phyloP scores from a whole-genome alignment of 1,139 yeast genomes.

The Geotrichum restrictum region DNA sequence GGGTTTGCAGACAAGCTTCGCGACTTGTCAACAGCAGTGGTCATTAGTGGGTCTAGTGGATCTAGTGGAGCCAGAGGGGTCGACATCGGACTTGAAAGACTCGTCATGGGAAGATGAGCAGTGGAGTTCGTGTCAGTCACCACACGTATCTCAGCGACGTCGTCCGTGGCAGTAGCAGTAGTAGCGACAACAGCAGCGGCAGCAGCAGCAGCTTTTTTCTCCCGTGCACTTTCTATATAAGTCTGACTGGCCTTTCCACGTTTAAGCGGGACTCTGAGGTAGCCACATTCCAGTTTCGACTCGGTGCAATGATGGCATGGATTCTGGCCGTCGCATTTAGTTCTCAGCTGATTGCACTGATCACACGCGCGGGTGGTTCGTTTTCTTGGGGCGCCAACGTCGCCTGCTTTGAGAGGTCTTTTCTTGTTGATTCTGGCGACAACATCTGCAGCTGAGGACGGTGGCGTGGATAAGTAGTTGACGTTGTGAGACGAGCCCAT shows the following conservation, averaged over 20 bases:
- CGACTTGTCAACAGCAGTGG: background rate
- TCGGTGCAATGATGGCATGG: conserved; percentile 22
- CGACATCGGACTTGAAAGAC: background rate
- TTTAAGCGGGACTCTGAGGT: conserved; percentile 39
- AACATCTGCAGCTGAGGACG: too few species aligned
- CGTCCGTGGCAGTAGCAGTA: background rate
- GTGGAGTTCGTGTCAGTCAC: background rate
- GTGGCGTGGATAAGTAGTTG: too few species aligned
- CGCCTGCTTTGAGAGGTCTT: background rate
- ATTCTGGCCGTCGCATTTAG: conserved; percentile 25
- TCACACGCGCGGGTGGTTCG: conserved; percentile 25
- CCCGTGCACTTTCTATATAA: conserved; percentile 28
- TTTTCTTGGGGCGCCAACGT: conserved; percentile 16
- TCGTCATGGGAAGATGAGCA: background rate
- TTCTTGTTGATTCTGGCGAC: background rate
- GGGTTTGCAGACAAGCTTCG: background rate
- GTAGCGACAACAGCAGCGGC: conserved; percentile 15
- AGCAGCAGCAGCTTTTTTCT: conserved; percentile 20
- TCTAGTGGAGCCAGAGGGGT: background rate
- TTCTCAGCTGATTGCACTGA: conserved; percentile 23
- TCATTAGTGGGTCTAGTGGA: background rate
- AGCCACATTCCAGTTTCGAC: conserved; percentile 17
- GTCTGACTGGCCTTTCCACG: conserved; percentile 41
- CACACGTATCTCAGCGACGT: background rate
- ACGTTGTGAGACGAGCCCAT: too few species aligned